These are phyloP conservation scores for Cadophora sp. DNA, from an alignment of 2,329 filamentous ascomycete species.

Conservation along the genomic window DNA sequence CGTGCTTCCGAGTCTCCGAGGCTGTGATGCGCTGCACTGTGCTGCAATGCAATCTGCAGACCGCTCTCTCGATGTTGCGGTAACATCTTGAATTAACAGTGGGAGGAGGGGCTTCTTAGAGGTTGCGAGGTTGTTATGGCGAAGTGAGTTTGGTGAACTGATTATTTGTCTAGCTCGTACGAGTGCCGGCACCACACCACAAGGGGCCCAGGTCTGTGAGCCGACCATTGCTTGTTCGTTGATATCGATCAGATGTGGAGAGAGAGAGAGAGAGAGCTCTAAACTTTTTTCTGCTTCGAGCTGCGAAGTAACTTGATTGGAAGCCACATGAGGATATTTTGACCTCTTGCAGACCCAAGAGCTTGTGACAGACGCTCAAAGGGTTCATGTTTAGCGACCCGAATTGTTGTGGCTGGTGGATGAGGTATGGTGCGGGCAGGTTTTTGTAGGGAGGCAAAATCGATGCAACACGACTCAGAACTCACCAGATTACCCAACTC, in stretches of 20 bases:
- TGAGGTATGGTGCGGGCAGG: not conserved
- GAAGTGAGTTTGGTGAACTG: not conserved
- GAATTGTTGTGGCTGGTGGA: slow-evolving; percentile 1
- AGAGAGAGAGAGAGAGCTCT: not conserved
- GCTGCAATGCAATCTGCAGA: slow-evolving; percentile 1
- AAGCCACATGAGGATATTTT: slow-evolving; percentile 2
- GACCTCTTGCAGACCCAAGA: not conserved
- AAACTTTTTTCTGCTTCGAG: not conserved
- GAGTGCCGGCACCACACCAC: slow-evolving; percentile 8
- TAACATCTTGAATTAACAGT: not conserved
- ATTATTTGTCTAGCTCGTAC: not conserved
- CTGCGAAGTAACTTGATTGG: not conserved
- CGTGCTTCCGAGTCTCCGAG: slow-evolving; percentile 9
- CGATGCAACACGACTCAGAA: not conserved
- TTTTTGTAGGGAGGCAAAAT: not conserved
- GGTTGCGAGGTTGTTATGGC: not conserved
- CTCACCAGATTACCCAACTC: not conserved
- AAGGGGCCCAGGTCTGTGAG: not conserved
- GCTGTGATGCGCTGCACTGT: not conserved
- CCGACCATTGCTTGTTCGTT: slow-evolving; percentile 1
- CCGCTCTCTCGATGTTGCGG: slow-evolving; percentile 2
- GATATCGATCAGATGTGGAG: not conserved
- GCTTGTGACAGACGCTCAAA: not conserved
- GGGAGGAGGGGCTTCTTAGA: too few relatives aligned
- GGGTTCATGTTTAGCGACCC: not conserved